Base-by-base conservation (phyloP, 108 stramenopile species). In the Cyclostephanos invisitatus region DNA sequence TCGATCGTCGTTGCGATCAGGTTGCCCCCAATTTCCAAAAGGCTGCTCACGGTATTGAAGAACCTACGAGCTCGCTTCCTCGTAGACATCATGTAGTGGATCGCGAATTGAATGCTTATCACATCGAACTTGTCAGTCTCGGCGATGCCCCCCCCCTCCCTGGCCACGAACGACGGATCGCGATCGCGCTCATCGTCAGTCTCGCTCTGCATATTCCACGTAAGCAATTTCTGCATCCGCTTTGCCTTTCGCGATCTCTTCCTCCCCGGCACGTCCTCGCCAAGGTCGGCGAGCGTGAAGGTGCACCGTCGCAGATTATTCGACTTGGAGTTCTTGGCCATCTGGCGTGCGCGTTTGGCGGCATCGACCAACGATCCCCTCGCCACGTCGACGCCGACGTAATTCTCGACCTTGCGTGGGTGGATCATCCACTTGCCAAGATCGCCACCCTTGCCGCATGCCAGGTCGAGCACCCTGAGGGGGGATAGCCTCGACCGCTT, bases 401-500 rank as follows among this genome's bases (percentile, higher is more conserved):
- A 99, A 47, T 87, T 82, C 22, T 75, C 83, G 36, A 98, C 84
- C 18, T 83, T 83, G 7, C 93, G 80, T 17, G 51, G 67, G 69
- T 89, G 91, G 62, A 85, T 66, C 9, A 71, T 74, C 96, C 96
- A 98, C 69, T 99, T 99, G 56, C 78, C 79, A 24, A 99, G 77
- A 77, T 99, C 99, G n/a, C 98, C 99, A 58, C 99, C 99, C 58
- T 99, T 99, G 4, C 99, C 99, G 72, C 98, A 98, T 7, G 97
- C 99, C 64, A 98, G 80, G 73, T 99, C 99, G 60, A 99, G 77
- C 3, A 99, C 90, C 12, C 89, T 74, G 8, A 97, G 76, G 3
- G 85, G 90, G 24, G 83, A 29, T 42, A 36, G 29, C 40, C 86
- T 57, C 28, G 82, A 70, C 58, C 83, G 58, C 37, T 74, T 67